Evolutionary conservation across 2,329 filamentous ascomycete species (phyloP), one percentile per base, ranked within the genome.

Genomic region (Nemania sp.): DNA sequence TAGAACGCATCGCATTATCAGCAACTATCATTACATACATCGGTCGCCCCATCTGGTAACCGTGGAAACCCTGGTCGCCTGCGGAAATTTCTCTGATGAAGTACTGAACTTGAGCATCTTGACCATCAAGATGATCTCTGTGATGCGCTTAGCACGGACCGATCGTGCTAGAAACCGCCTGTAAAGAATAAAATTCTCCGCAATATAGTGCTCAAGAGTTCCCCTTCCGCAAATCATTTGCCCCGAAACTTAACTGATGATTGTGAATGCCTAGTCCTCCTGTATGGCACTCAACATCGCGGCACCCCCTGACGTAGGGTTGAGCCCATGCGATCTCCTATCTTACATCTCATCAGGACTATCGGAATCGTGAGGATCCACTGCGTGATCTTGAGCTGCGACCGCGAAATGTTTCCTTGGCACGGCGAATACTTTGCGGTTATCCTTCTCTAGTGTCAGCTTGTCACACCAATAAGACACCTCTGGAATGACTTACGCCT

Each of bases 291-390:
- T n/a, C 19, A 15, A 34, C 31, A 46, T 30, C 15, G n/a, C n/a
- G 24, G 12, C 15, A 8, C 47, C 39, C 11, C 28, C 15, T 37
- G 24, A 6, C 11, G 12, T 14, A 23, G 19, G 37, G 31, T 34
- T n/a, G 41, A 34, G 5, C 23, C n/a, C 24, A 23, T 23, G n/a
- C 33, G 19, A 9, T 34, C 23, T 30, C 24, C 23, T 26, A 6
- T 15, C 30, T 54, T 43, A 60, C 47, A 57, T 55, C 33, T 52
- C 54, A 44, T 60, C 57, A 17, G 50, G 40, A 34, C 54, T 57
- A 26, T 60, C 57, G 39, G 57, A 60, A 42, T 57, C 57, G 37
- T 57, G 45, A 15, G 43, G 22, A 9, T 19, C 40, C 24, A 52
- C 43, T 6, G 11, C 45, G 30, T 50, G 23, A 46, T 52, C 54